These are phyloP conservation scores for Artemisia annua DNA, from an alignment of 129 eudicot genomes.

Conservation along the genomic window DNA sequence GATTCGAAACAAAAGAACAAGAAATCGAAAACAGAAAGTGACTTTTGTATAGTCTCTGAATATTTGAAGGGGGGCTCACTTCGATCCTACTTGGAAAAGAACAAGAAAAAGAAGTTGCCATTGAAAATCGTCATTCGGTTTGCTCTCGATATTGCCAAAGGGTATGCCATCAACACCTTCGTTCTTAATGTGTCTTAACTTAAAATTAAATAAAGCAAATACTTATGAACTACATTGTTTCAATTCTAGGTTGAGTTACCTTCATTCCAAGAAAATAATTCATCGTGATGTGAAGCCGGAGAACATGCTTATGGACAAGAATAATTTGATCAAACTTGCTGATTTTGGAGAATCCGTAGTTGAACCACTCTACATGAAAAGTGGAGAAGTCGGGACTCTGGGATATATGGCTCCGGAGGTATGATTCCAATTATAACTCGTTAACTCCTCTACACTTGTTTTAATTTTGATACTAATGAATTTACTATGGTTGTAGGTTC, in stretches of 20 bases:
- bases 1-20: conserved; percentile 3
- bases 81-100: conserved; percentile 29
- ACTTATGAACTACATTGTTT: not conserved
- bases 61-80: conserved; percentile 42
- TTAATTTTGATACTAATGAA: not conserved
- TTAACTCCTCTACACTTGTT: not conserved
- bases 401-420: conserved; percentile 77
- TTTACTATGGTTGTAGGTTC: conserved; percentile 24
- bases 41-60: too few species aligned
- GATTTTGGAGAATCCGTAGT: conserved; percentile 40
- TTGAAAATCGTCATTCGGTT: conserved; percentile 26
- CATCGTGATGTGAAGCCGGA: conserved; percentile 52
- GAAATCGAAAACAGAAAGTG: conserved; percentile 17
- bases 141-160: conserved; percentile 46
- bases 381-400: conserved; percentile 50
- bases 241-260: conserved; percentile 43
- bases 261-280: conserved; percentile 49
- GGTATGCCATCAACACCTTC: conserved; percentile 23
- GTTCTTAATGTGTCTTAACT: not conserved
- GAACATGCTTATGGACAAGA: conserved; percentile 47
- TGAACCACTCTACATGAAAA: conserved; percentile 35
- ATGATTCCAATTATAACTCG: not conserved
- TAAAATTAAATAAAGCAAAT: not conserved
- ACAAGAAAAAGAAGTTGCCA: conserved; percentile 32
- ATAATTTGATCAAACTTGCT: conserved; percentile 32